Evolutionary conservation across 73 alveolate species (phyloP).

Genomic region (Paramecium octaurelia): DNA sequence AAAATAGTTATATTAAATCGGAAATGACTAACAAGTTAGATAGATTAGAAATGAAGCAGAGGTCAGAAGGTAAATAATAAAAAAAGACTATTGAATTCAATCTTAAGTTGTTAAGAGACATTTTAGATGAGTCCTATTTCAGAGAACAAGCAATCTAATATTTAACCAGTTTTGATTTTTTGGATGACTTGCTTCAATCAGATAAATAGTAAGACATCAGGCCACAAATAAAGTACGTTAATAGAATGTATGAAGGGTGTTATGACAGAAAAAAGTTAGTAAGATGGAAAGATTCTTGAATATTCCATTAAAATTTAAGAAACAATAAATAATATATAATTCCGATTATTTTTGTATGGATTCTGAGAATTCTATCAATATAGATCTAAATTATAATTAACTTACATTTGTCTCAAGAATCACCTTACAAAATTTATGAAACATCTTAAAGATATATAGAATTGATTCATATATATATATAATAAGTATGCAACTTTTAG

Average conservation of each 20-base stretch:
- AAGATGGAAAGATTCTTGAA: not conserved
- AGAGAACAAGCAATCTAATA: not conserved
- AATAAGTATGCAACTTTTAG: no score
- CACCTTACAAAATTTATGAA: no score
- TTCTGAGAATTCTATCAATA: no score
- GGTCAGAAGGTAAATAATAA: not conserved
- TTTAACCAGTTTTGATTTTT: not conserved
- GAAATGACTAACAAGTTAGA: not conserved
- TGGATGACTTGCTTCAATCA: not conserved
- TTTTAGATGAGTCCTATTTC: not conserved
- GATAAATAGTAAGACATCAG: not conserved
- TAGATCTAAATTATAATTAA: no score
- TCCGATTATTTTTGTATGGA: no score
- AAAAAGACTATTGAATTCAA: not conserved
- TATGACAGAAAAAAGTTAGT: not conserved
- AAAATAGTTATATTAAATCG: not conserved
- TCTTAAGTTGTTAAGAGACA: not conserved
- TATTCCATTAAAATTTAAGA: not conserved
- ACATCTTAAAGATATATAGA: no score
- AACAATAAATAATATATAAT: no score
- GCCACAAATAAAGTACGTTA: not conserved
- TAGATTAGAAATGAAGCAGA: no score
- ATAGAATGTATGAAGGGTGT: not conserved
- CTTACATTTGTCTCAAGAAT: no score
- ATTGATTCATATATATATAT: no score